Evolutionary conservation across 495 filamentous ascomycete species (phyloP), one percentile per base, ranked within the genome.

Genomic region (Hypoxylon subgilvum): DNA sequence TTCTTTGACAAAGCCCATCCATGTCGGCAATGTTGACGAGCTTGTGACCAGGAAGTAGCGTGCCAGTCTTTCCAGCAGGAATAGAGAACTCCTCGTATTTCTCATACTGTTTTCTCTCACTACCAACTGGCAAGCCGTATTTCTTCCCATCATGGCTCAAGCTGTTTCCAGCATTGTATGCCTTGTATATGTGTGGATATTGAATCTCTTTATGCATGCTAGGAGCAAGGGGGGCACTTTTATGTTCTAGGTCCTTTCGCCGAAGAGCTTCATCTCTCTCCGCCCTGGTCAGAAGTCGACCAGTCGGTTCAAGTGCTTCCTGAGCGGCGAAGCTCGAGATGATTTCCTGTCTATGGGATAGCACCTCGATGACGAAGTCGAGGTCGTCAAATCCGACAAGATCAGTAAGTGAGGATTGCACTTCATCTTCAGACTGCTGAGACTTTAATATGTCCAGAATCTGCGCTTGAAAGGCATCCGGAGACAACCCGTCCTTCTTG

Each of bases 121-220:
- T 88, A 5, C 89, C 89, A 2, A 79, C 52, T 0, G 91, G 91
- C 22, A 93, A 71, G 7, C 77, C 85, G 64, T 94, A 99, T 63
- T 86, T 88, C 57, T 83, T 84, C 3, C 94, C 94, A 34, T 80
- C 77, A 10, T 86, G 73, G 32, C 86, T 88, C 10, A 97, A 76
- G 1, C 84, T 88, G 72, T 97, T 97, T 3, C 94, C 89, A 6
- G 92, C 86, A 36, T 82, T 82, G 63, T 94, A 86, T 6, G 79
- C 71, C 52, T 86, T 88, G 77, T 96, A 99, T 0, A 99, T 89
- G 71, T 99, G 95, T 4, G 94, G 94, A 74, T 97, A 97, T 28
- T 87, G 74, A 32, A 81, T 83, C 45, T 85, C 77, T 52, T 88
- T 82, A 35, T 84, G 75, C 43, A 80, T 57, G 12, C 70, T 78